phyloP scores from a whole-genome alignment of 805 yeast species.

The Candida railenensis region DNA sequence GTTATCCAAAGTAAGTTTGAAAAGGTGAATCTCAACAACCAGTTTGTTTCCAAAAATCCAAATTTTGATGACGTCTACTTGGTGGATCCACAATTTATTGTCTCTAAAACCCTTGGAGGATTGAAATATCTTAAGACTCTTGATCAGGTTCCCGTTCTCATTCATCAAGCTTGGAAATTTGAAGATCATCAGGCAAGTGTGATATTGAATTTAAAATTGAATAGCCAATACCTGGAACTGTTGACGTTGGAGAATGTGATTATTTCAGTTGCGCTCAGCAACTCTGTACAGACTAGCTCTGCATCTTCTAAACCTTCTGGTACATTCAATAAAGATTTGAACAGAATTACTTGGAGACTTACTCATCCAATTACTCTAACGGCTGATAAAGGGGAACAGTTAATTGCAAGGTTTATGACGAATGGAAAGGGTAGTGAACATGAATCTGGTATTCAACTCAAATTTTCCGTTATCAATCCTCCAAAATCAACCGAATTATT shows the following conservation, averaged over 20 bases:
- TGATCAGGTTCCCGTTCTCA: conserved; percentile 60
- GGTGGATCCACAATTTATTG: conserved; percentile 48
- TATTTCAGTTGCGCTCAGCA: conserved; percentile 56
- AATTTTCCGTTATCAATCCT: conserved; percentile 51
- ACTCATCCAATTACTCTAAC: conserved; percentile 37
- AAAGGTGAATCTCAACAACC: conserved; percentile 43
- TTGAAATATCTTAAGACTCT: conserved; percentile 66
- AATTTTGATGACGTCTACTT: conserved; percentile 32
- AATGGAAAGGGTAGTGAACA: conserved; percentile 69
- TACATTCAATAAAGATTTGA: conserved; percentile 80
- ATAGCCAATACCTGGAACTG: conserved; percentile 42
- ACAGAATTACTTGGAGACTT: conserved; percentile 84
- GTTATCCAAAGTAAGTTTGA: conserved; percentile 49
- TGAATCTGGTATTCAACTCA: conserved; percentile 69
- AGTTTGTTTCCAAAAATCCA: conserved; percentile 27
- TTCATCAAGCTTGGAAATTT: conserved; percentile 87
- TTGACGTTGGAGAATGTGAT: conserved; percentile 57
- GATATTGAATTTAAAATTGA: conserved; percentile 65
- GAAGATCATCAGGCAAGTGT: conserved; percentile 84
- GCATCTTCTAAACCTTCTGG: conserved; percentile 94
- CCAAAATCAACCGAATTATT: conserved; percentile 44
- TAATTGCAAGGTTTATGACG: conserved; percentile 86
- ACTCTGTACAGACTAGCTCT: conserved; percentile 60
- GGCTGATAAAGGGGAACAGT: conserved; percentile 43
- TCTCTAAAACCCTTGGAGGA: conserved; percentile 73